Conservation (phyloP, 208 protist species). For the Leishmania arabica region DNA sequence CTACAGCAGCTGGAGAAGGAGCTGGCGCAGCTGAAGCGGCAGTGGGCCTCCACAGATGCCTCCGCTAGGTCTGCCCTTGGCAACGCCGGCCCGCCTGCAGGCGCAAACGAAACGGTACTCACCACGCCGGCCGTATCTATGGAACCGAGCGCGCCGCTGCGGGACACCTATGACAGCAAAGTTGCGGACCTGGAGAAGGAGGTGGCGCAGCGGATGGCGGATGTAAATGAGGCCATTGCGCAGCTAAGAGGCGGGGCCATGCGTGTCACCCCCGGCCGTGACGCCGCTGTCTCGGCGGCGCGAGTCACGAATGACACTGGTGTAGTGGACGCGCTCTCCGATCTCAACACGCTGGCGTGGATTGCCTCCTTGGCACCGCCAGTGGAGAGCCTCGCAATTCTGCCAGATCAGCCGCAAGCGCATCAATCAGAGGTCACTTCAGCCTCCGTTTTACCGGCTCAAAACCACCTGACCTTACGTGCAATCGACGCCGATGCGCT, state of each 20-base stretch:
- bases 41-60: conserved; percentile 9
- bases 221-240: conserved; percentile 81
- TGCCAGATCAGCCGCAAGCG: not conserved
- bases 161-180: conserved; percentile 58
- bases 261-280: too few relatives aligned
- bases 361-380: not conserved
- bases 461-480: conserved; percentile 21
- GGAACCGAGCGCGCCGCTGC: conserved; percentile 27
- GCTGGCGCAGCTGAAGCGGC: conserved; percentile 48
- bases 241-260: conserved; percentile 37
- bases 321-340: not conserved
- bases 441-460: not conserved
- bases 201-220: conserved; percentile 85
- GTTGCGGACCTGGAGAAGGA: conserved; percentile 75
- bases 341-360: not conserved
- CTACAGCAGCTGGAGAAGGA: conserved; percentile 85
- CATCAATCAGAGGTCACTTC: not conserved
- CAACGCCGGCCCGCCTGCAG: not conserved
- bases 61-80: not conserved
- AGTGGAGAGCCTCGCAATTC: not conserved
- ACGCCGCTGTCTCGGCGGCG: not conserved
- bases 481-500: conserved; percentile 3
- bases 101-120: not conserved
- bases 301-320: conserved; percentile 1
- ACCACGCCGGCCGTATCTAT: not conserved